These are phyloP conservation scores for Gossypium stocksii DNA, from an alignment of 345 rosid genomes.

Conservation along the genomic window DNA sequence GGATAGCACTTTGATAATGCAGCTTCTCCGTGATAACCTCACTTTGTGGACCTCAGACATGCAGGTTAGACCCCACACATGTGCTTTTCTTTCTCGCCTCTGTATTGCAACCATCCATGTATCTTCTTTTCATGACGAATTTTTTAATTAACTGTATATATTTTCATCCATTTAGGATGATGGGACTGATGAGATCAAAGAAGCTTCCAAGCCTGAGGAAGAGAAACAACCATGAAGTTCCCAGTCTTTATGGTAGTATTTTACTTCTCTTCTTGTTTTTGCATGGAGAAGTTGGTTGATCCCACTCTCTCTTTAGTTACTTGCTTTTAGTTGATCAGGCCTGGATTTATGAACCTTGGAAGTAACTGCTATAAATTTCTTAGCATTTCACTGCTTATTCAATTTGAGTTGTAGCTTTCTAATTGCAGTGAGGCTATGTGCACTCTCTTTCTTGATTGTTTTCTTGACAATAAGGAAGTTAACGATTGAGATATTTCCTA, in stretches of 20 bases:
- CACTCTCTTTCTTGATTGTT: conserved; percentile 12
- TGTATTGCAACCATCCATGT: background rate
- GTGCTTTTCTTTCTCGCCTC: background rate
- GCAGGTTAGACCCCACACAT: conserved; percentile 10
- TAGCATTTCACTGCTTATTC: background rate
- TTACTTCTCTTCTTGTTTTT: conserved; percentile 32
- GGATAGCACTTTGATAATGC: conserved; percentile 70
- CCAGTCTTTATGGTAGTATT: conserved; percentile 6
- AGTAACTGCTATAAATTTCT: conserved; percentile 15
- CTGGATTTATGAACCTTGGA: conserved; percentile 18
- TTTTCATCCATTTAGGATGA: conserved; percentile 31
- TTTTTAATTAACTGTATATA: conserved; percentile 7
- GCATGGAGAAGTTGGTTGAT: conserved; percentile 28
- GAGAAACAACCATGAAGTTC: conserved; percentile 34
- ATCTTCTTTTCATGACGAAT: background rate
- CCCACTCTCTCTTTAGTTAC: conserved; percentile 13
- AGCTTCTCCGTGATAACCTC: conserved; percentile 54
- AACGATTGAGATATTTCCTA: conserved; percentile 11
- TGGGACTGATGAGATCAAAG: conserved; percentile 47
- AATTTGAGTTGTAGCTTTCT: conserved; percentile 3
- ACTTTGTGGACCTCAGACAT: conserved; percentile 58
- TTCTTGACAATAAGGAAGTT: conserved; percentile 27
- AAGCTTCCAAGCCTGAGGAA: conserved; percentile 35
- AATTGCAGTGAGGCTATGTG: conserved; percentile 13
- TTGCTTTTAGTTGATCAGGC: conserved; percentile 15